phyloP scores from a whole-genome alignment of 257 asterid species.

The Dorcoceras hygrometricum region DNA sequence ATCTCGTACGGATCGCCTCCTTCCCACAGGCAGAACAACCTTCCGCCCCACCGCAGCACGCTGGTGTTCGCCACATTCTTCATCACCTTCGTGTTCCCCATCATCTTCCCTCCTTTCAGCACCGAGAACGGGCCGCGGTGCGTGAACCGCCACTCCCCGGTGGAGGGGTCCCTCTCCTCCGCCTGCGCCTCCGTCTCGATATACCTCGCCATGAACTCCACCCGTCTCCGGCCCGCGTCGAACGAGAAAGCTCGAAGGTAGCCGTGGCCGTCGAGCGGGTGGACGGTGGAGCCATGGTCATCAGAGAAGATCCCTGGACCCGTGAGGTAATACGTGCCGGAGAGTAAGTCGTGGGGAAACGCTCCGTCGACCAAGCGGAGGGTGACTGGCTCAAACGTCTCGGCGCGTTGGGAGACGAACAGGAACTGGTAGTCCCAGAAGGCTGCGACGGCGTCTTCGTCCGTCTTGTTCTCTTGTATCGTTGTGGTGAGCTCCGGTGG shows the following conservation, averaged over 20 bases:
- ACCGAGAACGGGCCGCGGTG: constrained; percentile 99
- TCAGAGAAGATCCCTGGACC: constrained; percentile 92
- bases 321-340: constrained; percentile 80
- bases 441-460: constrained; percentile 63
- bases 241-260: constrained; percentile 64
- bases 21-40: constrained; percentile 90
- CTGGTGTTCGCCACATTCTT: constrained; percentile 98
- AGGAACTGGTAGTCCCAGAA: constrained; percentile 90
- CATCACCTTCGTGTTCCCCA: constrained; percentile 96
- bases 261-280: constrained; percentile 96
- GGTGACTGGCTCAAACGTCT: constrained; percentile 50
- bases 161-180: constrained; percentile 79
- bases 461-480: constrained; percentile 23
- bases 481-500: constrained; percentile 8
- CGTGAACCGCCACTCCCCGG: constrained; percentile 89
- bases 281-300: constrained; percentile 97
- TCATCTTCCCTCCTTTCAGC: constrained; percentile 73
- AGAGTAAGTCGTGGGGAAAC: constrained; percentile 71
- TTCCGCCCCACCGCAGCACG: constrained; percentile 79
- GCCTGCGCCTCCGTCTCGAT: constrained; percentile 89
- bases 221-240: constrained; percentile 41
- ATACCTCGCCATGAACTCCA: constrained; percentile 85
- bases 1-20: constrained; percentile 97
- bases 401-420: constrained; percentile 88
- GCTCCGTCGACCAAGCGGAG: constrained; percentile 81